Evolutionary conservation across 331 rosid genomes (phyloP), one percentile per base, ranked within the genome.

Genomic region (Stylosanthes scabra): DNA sequence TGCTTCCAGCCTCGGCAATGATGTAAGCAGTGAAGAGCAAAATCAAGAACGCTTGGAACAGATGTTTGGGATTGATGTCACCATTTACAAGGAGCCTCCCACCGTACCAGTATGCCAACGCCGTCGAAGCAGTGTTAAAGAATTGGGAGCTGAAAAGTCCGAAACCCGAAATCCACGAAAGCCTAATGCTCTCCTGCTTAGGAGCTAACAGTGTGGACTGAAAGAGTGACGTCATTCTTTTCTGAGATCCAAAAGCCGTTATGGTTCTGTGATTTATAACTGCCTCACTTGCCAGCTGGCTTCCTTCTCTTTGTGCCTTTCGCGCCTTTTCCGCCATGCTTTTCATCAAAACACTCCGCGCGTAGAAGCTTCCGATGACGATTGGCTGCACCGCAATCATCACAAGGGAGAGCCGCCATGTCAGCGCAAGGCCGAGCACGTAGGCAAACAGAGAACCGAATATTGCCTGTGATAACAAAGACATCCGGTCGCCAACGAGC

Each of bases 1-100:
- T 91, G 83, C 91, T 94, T 69, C 97, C 97, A 11, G 99, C 97
- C 45, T 91, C 96, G 44, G 97, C 93, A 78, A 94, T 94, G 15
- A 81, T 83, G 55, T 88, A 94, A 61, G 96, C 93, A 5, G 96
- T 88, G 83, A 94, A 94, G 50, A 91, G 82, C 58, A 89, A 54
- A 54, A 89, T 93, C 46, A 89, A 81, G 66, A 89, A 93, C 40
- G 97, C 98, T 88, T 91, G 97, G 27, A 93, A 93, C 11, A 93
- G 91, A 31, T 84, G 85, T 59, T 74, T 80, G 71, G 99, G 78
- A 29, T 86, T 78, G 72, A 94, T 88, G 25, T 39, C 6, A 2
- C 54, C 68, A 1, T 60, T 72, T 60, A 81, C 57, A 8, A 91
- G 74, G 57, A 94, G 92, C 83, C 74, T 84, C 81, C 99, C 99